Evolutionary conservation across 2,329 filamentous ascomycete genomes (phyloP).

Genomic region (Plectosphaerella plurivora): DNA sequence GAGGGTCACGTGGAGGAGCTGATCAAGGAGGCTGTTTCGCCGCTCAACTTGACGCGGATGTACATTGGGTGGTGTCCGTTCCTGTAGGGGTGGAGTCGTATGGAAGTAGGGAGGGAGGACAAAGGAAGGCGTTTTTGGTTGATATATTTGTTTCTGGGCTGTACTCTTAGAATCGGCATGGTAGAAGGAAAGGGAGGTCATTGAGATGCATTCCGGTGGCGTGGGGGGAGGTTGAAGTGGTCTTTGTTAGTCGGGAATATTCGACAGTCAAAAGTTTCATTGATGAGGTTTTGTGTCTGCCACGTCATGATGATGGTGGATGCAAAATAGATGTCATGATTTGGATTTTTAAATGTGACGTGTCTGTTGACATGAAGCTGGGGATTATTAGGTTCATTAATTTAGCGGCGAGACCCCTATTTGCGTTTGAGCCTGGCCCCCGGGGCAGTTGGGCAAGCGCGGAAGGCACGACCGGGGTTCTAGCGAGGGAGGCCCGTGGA

Average conservation of each 20-base stretch:
- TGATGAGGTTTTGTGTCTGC: too few species aligned
- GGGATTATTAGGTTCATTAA: too few species aligned
- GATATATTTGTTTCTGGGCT: conserved; percentile 7
- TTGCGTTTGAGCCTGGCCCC: too few species aligned
- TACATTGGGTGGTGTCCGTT: conserved; percentile 89
- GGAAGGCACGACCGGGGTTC: too few species aligned
- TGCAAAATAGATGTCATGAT: too few species aligned
- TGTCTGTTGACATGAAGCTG: too few species aligned
- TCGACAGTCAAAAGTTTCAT: background rate
- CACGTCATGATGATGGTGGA: too few species aligned
- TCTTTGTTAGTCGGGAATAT: background rate
- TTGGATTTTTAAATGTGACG: too few species aligned
- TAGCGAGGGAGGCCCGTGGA: too few species aligned
- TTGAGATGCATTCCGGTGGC: background rate
- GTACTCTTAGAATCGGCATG: background rate
- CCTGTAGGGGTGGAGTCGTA: conserved; percentile 27
- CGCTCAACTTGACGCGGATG: conserved; percentile 80
- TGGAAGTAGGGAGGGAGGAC: background rate
- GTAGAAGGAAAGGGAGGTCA: background rate
- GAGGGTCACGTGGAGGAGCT: conserved; percentile 97
- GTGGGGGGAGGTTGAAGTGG: too few species aligned
- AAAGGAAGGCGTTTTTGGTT: background rate
- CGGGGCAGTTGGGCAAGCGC: too few species aligned
- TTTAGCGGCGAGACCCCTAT: too few species aligned
- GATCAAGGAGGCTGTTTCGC: conserved; percentile 80